Base-by-base conservation (phyloP, 331 rosid genomes). In the Rosa hybrid region DNA sequence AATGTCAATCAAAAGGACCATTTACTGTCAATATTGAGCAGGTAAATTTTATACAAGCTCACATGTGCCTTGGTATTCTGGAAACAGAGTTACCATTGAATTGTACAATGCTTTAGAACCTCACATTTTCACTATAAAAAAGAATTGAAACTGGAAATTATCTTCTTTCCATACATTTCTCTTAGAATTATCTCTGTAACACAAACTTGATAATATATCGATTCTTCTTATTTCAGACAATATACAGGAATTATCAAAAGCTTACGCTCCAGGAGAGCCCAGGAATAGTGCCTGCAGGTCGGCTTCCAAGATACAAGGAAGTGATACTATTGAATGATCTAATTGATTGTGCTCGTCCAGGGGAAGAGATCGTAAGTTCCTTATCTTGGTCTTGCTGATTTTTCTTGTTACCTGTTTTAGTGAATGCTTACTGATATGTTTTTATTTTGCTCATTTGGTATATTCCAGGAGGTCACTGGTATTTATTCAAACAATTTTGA, bases 241-340 rank as follows among this genome's bases (percentile, higher is more conserved):
- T 94, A 80, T 94, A 94, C 79, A 87, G 98, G 90, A 94, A 94
- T 69, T 94, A 92, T 83, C 98, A 94, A 79, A 94, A 92, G 91
- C 97, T 94, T 71, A 86, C 95, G 2, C 98, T 94, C 68, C 98
- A 94, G 87, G 98, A 94, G 80, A 94, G 98, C 88, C 98, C 98
- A 11, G 98, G 98, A 74, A 94, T 90, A 81, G 98, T 94, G 84
- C 98, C 97, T 42, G 97, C 98, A 6, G 98, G 97, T 80, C 94
- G 98, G n/a, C 91, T 94, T 81, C 98, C 98, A 25, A 91, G 98
- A 89, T 94, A 91, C 88, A 94, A 94, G 85, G 98, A 94, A 91
- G 97, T 92, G 78, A 94, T 94, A 81, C 80, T 94, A 13, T 82
- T 94, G 91, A 94, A 94, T 79, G 98, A 94, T 88, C 87, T 92